Percentiles rank a stretch among this genome's conserved stretches.
Evolutionary conservation across 106 monocot species (phyloP).

Genomic region (Iris macrosiphon): DNA sequence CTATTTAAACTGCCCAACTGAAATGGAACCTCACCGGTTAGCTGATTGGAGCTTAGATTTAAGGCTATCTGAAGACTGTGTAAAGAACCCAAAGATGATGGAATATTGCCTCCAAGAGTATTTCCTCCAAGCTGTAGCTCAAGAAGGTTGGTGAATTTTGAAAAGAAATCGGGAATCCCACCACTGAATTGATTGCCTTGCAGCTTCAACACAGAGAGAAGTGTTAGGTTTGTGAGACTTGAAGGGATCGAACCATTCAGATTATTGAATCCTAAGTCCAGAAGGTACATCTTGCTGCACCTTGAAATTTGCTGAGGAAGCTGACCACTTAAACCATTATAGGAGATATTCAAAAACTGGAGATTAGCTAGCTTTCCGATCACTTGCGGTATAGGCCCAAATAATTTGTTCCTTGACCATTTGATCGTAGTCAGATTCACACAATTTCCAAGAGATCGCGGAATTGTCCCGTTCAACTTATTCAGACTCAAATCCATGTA

Average conservation of each 20-base stretch:
- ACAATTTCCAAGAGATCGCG: slow-evolving; percentile 53
- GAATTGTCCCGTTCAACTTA: slow-evolving; percentile 42
- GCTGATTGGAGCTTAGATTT: slow-evolving; percentile 64
- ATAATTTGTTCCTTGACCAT: slow-evolving; percentile 55
- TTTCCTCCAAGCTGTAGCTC: slow-evolving; percentile 71
- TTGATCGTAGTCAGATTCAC: slow-evolving; percentile 47
- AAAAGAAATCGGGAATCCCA: slow-evolving; percentile 48
- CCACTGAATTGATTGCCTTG: slow-evolving; percentile 62
- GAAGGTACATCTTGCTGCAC: slow-evolving; percentile 27
- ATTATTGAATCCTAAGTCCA: slow-evolving; percentile 66
- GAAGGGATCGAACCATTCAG: slow-evolving; percentile 57
- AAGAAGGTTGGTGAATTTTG: slow-evolving; percentile 28
- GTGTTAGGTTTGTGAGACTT: slow-evolving; percentile 25
- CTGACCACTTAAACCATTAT: slow-evolving; percentile 50
- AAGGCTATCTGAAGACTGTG: slow-evolving; percentile 32
- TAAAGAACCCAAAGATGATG: slow-evolving; percentile 49
- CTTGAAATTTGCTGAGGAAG: slow-evolving; percentile 53
- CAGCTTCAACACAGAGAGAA: slow-evolving; percentile 31
- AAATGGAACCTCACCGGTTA: slow-evolving; percentile 41
- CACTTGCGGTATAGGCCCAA: slow-evolving; percentile 46
- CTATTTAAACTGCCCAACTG: slow-evolving; percentile 30
- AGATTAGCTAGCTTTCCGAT: slow-evolving; percentile 45
- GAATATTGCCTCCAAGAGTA: slow-evolving; percentile 52
- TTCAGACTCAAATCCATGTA: slow-evolving; percentile 58
- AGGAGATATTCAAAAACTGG: slow-evolving; percentile 41